Evolutionary conservation across 2,329 filamentous ascomycete genomes (phyloP), one percentile per base, ranked within the genome.

Genomic region (Fusarium avenaceum): DNA sequence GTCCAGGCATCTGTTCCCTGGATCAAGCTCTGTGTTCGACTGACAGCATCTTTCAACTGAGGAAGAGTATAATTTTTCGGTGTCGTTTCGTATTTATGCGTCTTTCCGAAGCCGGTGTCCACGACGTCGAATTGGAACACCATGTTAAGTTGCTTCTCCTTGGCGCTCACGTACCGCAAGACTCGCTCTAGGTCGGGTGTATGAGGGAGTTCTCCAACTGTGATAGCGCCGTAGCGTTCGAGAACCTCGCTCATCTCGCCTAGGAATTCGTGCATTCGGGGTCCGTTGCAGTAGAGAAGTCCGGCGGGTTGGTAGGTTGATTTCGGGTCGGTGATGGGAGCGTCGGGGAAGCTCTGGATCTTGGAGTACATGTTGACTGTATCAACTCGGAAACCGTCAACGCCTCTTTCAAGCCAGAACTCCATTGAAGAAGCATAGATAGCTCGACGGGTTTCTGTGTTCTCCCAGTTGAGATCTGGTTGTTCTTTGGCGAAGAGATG

Each of bases 381-480:
- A 72, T 93, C 90, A 78, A 92, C 86, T n/a, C 90, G 85, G 81
- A 92, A 93, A 5, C 90, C 90, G 46, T 90, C 87, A 0, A 92
- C 89, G 4, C 92, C 92, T 32, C 87, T 86, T 48, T 92, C 82
- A 1, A 96, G 85, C 93, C 93, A 96, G 76, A 94, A 96, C 30
- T 86, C 85, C 86, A 94, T 91, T 7, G 90, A 85, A 17, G 86
- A 85, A 33, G 90, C 84, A 76, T 93, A 91, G 8, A 94, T 88
- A 3, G 91, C 92, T 45, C 86, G 80, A 17, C 92, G 86, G 0
- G 91, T 87, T 11, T 86, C 87, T 0, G 84, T 83, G 58, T 90
- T 91, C 74, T 94, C 91, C 92, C 92, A 96, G 79, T 96, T 96
- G n/a, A 96, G 83, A 71, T 96, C 93, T 0, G 93, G 92, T 76